phyloP scores from a whole-genome alignment of 768 basidiomycete genomes.

The Agaricus bisporus region DNA sequence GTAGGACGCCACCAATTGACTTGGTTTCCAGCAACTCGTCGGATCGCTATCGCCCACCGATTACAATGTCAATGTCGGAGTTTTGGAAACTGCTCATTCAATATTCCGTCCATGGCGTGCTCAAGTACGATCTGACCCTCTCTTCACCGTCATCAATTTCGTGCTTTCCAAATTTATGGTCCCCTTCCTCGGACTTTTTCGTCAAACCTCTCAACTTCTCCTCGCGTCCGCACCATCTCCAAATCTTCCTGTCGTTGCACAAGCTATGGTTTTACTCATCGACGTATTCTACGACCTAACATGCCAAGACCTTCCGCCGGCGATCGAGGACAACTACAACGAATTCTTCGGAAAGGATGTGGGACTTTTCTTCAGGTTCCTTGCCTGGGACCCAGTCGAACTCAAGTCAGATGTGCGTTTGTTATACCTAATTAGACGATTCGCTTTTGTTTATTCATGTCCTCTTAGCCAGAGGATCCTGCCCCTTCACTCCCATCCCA shows the following conservation, averaged over 20 bases:
- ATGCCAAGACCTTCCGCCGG: constrained; percentile 91
- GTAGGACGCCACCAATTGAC: background rate
- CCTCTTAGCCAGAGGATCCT: constrained; percentile 64
- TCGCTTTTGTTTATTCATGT: background rate
- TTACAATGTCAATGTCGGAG: constrained; percentile 82
- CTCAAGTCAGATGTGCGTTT: constrained; percentile 65
- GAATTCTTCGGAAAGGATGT: constrained; percentile 70
- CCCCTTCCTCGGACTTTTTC: constrained; percentile 82
- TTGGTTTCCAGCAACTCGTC: constrained; percentile 72
- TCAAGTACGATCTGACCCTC: constrained; percentile 77
- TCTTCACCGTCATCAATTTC: constrained; percentile 89
- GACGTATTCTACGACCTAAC: constrained; percentile 93
- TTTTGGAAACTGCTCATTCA: constrained; percentile 91
- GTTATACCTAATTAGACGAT: background rate
- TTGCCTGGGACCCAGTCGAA: constrained; percentile 71
- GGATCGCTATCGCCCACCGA: constrained; percentile 72
- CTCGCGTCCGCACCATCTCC: constrained; percentile 33
- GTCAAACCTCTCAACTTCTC: constrained; percentile 51
- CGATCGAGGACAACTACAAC: constrained; percentile 82
- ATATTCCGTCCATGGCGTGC: constrained; percentile 94
- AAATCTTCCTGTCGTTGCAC: constrained; percentile 52
- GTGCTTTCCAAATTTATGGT: constrained; percentile 79
- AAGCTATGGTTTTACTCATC: constrained; percentile 70
- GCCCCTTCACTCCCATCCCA: constrained; percentile 83
- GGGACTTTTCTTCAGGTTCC: constrained; percentile 76